A percentile compares a stretch with the other conserved stretches of the same genome.
These are phyloP conservation scores for Talaromyces islandicus DNA, from an alignment of 2,329 filamentous ascomycete genomes.

Conservation along the genomic window DNA sequence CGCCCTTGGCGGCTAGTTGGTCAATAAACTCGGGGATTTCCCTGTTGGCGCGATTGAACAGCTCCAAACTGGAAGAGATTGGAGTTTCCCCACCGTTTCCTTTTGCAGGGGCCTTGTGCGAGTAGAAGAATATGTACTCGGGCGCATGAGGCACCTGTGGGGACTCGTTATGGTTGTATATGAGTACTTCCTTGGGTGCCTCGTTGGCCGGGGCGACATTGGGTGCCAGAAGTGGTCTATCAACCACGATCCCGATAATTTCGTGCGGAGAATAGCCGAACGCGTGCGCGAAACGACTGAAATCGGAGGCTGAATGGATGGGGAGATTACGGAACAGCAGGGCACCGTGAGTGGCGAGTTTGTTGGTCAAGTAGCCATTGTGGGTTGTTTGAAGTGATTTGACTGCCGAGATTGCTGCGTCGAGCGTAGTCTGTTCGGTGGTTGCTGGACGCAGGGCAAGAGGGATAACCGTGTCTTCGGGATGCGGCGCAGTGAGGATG, in stretches of 20 bases:
- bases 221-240: conserved; percentile 39
- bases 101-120: conserved; percentile 24
- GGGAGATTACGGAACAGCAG: conserved; percentile 44
- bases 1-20: conserved; percentile 39
- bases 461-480: conserved; percentile 31
- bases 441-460: conserved; percentile 31
- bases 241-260: conserved; percentile 47
- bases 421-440: conserved; percentile 19
- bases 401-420: conserved; percentile 31
- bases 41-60: conserved; percentile 39
- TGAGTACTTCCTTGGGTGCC: conserved; percentile 42
- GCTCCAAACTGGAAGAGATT: conserved; percentile 44
- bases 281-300: conserved; percentile 45
- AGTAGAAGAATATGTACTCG: conserved; percentile 48
- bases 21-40: conserved; percentile 45
- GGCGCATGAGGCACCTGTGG: conserved; percentile 48
- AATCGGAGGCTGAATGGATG: conserved; percentile 41
- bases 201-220: conserved; percentile 46
- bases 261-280: conserved; percentile 46
- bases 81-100: conserved; percentile 37
- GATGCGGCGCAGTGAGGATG: conserved; percentile 35
- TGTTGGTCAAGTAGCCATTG: conserved; percentile 32
- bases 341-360: conserved; percentile 41
- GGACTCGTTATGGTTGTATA: conserved; percentile 49
- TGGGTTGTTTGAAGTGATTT: conserved; percentile 15